These are phyloP conservation scores for Monosporascus sp. DNA, from an alignment of 2,329 filamentous ascomycete genomes.

Conservation along the genomic window DNA sequence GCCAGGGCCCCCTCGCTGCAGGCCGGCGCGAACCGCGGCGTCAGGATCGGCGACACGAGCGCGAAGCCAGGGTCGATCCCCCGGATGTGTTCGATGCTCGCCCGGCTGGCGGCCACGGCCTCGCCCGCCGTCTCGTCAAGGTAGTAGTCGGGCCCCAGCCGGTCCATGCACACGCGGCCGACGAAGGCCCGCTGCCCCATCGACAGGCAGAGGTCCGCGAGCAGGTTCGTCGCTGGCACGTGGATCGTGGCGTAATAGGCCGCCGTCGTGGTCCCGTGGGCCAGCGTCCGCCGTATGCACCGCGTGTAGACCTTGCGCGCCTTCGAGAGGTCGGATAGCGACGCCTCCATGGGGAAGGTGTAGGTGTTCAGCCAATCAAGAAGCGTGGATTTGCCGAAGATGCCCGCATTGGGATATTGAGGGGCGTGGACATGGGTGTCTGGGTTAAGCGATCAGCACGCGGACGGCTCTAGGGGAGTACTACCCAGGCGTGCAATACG, in stretches of 20 bases:
- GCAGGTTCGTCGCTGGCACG: constrained; percentile 81
- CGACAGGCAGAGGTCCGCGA: constrained; percentile 75
- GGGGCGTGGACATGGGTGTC: constrained; percentile 95
- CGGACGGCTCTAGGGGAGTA: neutral
- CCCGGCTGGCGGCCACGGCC: constrained; percentile 50
- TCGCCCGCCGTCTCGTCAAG: constrained; percentile 62
- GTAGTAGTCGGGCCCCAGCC: constrained; percentile 70
- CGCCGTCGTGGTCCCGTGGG: constrained; percentile 88
- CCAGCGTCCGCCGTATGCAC: constrained; percentile 73
- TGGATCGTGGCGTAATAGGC: constrained; percentile 93
- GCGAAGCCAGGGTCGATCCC: constrained; percentile 58
- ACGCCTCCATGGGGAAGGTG: constrained; percentile 88
- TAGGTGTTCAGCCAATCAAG: constrained; percentile 92
- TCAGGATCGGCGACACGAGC: constrained; percentile 75
- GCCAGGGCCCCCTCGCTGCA: constrained; percentile 57
- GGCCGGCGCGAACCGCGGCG: constrained; percentile 62
- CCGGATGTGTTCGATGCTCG: constrained; percentile 61
- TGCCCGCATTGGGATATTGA: constrained; percentile 89
- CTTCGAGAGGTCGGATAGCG: constrained; percentile 57
- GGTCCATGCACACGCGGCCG: constrained; percentile 94
- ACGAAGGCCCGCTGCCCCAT: constrained; percentile 85
- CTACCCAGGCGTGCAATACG: constrained; percentile 14
- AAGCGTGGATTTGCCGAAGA: constrained; percentile 90
- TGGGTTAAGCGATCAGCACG: constrained; percentile 31
- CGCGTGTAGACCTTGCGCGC: constrained; percentile 71